Conservation (phyloP, 2,329 filamentous ascomycete genomes). For the Neurospora sp. region DNA sequence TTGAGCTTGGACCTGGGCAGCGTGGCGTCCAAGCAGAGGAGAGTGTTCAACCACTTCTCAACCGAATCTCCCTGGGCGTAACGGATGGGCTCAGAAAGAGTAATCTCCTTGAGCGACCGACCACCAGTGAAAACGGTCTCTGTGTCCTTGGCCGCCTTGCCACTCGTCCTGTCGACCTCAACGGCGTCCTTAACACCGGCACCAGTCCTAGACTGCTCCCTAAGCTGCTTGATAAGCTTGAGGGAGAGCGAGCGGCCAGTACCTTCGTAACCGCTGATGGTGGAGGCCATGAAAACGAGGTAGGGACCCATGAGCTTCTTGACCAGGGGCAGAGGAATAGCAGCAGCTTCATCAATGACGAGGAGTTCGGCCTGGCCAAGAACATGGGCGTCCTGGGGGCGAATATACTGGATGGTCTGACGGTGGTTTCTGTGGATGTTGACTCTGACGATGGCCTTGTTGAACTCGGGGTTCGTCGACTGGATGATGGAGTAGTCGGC, state of each 20-base stretch:
- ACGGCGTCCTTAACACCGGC: conserved; percentile 37
- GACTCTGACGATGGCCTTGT: conserved; percentile 95
- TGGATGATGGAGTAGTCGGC: conserved; percentile 97
- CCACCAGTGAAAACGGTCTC: conserved; percentile 51
- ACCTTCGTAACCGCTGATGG: conserved; percentile 97
- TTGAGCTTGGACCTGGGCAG: conserved; percentile 66
- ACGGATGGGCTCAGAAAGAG: conserved; percentile 84
- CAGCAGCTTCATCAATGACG: conserved; percentile 95
- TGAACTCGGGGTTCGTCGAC: conserved; percentile 96
- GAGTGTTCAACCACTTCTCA: conserved; percentile 91
- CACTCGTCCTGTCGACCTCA: conserved; percentile 70
- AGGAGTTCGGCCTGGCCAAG: conserved; percentile 89
- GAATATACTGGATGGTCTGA: conserved; percentile 97
- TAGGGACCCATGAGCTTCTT: conserved; percentile 94
- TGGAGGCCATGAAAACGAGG: conserved; percentile 97
- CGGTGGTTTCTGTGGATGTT: conserved; percentile 92
- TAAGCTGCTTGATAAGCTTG: conserved; percentile 93
- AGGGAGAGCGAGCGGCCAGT: conserved; percentile 89
- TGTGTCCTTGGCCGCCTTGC: conserved; percentile 55
- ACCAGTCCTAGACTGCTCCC: conserved; percentile 74
- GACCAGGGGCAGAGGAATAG: conserved; percentile 87
- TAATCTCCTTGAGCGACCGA: conserved; percentile 82
- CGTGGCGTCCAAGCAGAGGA: conserved; percentile 89
- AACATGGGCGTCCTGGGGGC: conserved; percentile 90
- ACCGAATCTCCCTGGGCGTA: conserved; percentile 86